These are phyloP conservation scores for Thecamonas trahens DNA, from an alignment of 78 protist species.

Conservation along the genomic window DNA sequence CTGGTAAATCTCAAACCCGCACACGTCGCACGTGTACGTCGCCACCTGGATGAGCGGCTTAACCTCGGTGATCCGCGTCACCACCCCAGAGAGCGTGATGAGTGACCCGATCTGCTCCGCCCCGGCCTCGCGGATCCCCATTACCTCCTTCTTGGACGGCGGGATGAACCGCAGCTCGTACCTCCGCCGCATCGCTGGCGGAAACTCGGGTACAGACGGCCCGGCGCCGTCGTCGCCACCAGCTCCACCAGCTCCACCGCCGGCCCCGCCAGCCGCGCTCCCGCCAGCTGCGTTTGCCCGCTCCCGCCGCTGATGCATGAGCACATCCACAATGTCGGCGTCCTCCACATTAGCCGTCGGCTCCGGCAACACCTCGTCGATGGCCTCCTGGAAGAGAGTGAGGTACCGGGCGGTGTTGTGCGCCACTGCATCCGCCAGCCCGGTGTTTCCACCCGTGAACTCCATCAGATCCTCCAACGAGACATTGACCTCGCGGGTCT, in stretches of 20 bases:
- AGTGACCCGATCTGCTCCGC: constrained; percentile 9
- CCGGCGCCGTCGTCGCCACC: background rate
- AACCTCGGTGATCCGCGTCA: constrained; percentile 87
- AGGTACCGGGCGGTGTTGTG: constrained; percentile 17
- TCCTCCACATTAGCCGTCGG: background rate
- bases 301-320: background rate
- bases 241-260: background rate
- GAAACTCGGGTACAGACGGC: background rate
- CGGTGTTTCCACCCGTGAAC: background rate
- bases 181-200: background rate
- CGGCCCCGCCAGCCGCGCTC: background rate
- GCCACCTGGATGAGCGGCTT: constrained; percentile 84
- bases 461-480: background rate
- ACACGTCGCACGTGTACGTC: constrained; percentile 92
- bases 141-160: background rate
- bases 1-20: constrained; percentile 88
- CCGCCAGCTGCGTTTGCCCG: too few relatives aligned
- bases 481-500: background rate
- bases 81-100: constrained; percentile 58
- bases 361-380: constrained; percentile 11
- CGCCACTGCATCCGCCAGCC: background rate
- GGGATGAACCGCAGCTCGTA: background rate
- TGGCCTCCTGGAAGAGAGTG: constrained; percentile 1
- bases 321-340: background rate
- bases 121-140: background rate